Evolutionary conservation across 2,329 filamentous ascomycete species (phyloP).

Genomic region (Cytospora piceae): DNA sequence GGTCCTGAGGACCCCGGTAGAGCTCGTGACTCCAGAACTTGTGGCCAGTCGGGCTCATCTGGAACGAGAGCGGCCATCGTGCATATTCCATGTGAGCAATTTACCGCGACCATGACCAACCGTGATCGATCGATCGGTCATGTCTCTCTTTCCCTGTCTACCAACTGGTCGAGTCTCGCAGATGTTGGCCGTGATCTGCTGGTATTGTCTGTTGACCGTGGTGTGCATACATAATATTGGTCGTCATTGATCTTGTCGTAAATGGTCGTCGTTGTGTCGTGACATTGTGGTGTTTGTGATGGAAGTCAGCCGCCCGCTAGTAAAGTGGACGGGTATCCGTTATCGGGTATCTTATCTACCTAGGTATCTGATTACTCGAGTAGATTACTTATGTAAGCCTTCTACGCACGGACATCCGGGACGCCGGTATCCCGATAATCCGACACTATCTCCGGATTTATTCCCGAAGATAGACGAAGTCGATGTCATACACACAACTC

Average conservation of each 20-base stretch:
- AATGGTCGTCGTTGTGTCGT: too few relatives aligned
- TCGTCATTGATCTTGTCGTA: neutral
- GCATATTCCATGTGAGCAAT: slow-evolving; percentile 4
- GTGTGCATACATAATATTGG: neutral
- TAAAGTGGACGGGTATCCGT: too few relatives aligned
- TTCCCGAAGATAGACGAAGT: neutral
- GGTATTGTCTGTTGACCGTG: neutral
- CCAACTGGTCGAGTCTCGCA: neutral
- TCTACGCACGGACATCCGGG: neutral
- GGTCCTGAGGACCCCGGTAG: slow-evolving; percentile 58
- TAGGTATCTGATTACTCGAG: neutral
- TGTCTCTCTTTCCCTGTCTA: neutral
- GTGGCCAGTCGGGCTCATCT: slow-evolving; percentile 14
- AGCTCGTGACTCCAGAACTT: slow-evolving; percentile 68
- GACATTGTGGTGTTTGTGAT: neutral
- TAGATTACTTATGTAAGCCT: neutral
- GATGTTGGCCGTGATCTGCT: neutral
- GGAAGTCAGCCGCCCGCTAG: neutral
- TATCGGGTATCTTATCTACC: neutral
- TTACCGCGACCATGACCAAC: neutral
- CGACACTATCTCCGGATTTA: neutral
- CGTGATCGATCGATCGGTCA: neutral
- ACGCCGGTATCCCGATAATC: neutral
- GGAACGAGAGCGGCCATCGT: slow-evolving; percentile 34
- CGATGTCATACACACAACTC: neutral